Base-by-base conservation (phyloP, 2,329 filamentous ascomycete genomes). In the Neocatenulostroma microsporum region DNA sequence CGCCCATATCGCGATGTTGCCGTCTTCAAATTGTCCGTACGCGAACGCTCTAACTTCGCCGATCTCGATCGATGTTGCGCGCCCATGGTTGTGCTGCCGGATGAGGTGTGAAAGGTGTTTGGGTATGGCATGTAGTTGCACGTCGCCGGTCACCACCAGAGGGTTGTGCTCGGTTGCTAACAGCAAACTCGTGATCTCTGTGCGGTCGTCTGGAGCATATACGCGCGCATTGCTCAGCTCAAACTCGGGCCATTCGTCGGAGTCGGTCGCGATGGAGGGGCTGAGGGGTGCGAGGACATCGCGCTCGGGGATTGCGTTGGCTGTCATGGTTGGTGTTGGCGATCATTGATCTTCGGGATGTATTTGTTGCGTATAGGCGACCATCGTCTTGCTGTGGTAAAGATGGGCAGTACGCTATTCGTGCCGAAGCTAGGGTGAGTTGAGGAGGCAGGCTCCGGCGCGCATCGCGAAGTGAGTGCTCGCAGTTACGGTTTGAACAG, bases 1-100 rank as follows among this genome's bases (percentile, higher is more conserved):
- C 1, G 80, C 76, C 82, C 82, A 86, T 20, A 83, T 63, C n/a
- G 73, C 66, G 3, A 74, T 67, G 13, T 67, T 64, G 0, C 68
- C 69, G 34, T 73, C 69, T 21, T 80, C 74, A 10, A 77, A 61
- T 43, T 68, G 60, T 12, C 65, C 68, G 45, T 69, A 72, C 3
- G 67, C 61, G 46, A 64, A 70, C 26, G 58, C 60, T 6, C 56
- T 60, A 4, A 72, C 67, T 21, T 68, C 61, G n/a, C 64, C 59
- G 35, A 84, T 66, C 45, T 80, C 72, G 10, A 55, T 40, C 19
- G 29, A 37, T 42, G 83, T 37, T 11, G 28, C 28, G 13, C 32
- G 36, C 9, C 21, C 15, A 4, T 24, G 30, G 30, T 19, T 21
- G 11, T 40, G 30, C 23, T 34, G 32, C 13, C 14, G 6, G 21